Base-by-base conservation (phyloP, 2,329 filamentous ascomycete genomes). In the Diplodia mutila region DNA sequence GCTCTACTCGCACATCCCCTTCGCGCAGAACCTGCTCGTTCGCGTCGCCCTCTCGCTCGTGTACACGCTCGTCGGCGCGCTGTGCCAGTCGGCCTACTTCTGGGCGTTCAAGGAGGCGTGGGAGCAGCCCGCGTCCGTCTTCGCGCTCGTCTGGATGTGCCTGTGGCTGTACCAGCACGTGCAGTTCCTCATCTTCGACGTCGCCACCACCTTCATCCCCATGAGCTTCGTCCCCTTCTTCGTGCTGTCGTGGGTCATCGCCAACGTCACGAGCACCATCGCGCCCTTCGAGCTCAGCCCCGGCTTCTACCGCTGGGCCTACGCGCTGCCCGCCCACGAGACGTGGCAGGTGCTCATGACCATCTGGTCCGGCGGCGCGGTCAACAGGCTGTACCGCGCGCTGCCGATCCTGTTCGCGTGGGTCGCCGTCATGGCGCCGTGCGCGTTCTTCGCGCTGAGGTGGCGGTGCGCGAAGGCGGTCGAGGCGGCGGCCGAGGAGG, bases 381-480 rank as follows among this genome's bases (percentile, higher is more conserved):
- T 81, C 51, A 79, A 79, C 4, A 70, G 76, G 32, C 74, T 83
- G 1, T 71, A 75, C 37, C 78, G 76, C 48, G 75, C 79, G 0
- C 72, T 85, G 11, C 81, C 82, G 0, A 76, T 84, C 18, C 68
- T 84, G 46, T 83, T 83, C 65, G 72, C 75, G 0, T 82, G 78
- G 75, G 78, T 79, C 71, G 34, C 81, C 8, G 65, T 74, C 34
- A 29, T 61, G 37, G 39, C 9, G 18, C 55, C 55, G 23, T 18
- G 7, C 16, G 23, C 55, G 7, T 27, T 29, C 25, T 21, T 48
- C 1, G 55, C 55, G 14, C 14, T 61, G 14, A 29, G 12, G 23
- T 61, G 34, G 32, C 34, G 55, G 6, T 61, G 55, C 39, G 16
- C 8, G 55, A 61, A 48, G 55, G 55, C 55, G 3, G 55, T n/a